Evolutionary conservation across 2,329 filamentous ascomycete species (phyloP).

Genomic region (Zasmidium citrigriseum): DNA sequence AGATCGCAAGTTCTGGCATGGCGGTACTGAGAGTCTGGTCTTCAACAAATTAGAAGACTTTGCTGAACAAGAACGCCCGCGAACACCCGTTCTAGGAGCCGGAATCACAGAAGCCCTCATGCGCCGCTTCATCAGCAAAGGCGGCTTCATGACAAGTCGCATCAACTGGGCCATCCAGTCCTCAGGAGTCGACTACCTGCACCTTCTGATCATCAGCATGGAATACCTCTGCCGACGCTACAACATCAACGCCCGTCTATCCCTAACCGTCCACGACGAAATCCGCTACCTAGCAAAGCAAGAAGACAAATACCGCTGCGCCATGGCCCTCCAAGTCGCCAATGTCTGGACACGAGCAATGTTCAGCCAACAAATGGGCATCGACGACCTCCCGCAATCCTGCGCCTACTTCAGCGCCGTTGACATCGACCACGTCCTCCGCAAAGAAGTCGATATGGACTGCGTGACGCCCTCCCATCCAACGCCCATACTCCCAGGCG

Average conservation of each 20-base stretch:
- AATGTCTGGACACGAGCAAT: conserved; percentile 97
- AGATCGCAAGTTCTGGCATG: conserved; percentile 85
- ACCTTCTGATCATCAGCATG: conserved; percentile 91
- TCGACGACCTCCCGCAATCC: conserved; percentile 88
- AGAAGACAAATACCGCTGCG: conserved; percentile 81
- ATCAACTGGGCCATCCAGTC: conserved; percentile 99
- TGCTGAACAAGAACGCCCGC: conserved; percentile 86
- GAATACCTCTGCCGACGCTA: conserved; percentile 86
- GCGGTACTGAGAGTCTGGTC: conserved; percentile 94
- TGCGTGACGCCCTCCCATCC: conserved; percentile 89
- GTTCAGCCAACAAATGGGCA: conserved; percentile 96
- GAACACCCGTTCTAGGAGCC: conserved; percentile 88
- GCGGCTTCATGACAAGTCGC: conserved; percentile 89
- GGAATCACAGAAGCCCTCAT: conserved; percentile 96
- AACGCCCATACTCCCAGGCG: conserved; percentile 75
- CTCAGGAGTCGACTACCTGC: conserved; percentile 93
- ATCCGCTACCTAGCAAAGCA: conserved; percentile 89
- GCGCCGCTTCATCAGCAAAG: conserved; percentile 81
- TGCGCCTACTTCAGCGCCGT: conserved; percentile 96
- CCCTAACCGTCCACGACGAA: conserved; percentile 96
- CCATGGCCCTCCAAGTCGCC: conserved; percentile 89
- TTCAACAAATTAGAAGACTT: conserved; percentile 99
- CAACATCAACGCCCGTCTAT: conserved; percentile 79
- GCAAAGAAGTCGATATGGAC: conserved; percentile 98
- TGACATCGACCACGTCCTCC: conserved; percentile 91